Base-by-base conservation (phyloP, 257 asterid genomes). In the Avicennia marina region DNA sequence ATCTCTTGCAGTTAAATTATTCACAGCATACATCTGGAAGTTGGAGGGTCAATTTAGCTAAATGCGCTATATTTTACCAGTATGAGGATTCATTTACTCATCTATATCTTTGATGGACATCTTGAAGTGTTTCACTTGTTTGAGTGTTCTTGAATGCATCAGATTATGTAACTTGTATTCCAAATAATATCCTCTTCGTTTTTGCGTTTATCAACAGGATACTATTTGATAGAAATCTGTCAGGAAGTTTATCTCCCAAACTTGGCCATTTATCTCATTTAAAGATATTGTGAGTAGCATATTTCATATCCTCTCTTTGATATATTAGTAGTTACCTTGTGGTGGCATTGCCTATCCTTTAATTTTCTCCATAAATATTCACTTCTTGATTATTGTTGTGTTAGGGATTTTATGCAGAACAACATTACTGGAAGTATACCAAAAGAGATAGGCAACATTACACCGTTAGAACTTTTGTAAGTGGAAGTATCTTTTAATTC, bases 331-430 rank as follows among this genome's bases (percentile, higher is more conserved):
- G n/a, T 50, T 39, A 42, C n/a, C n/a, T n/a, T n/a, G n/a, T n/a
- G n/a, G n/a, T 49, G 40, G 27, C 41, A 44, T 72, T 65, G 16
- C 20, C 43, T 52, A 17, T 38, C 43, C 10, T 64, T 47, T 70
- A 32, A n/a, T n/a, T n/a, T n/a, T n/a, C n/a, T n/a, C n/a, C n/a
- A n/a, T n/a, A n/a, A n/a, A n/a, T 55, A 38, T 53, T 19, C 20
- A 40, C 16, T 53, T 41, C 11, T 6, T 13, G 69, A 59, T 65
- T 55, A 21, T 56, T 64, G 39, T 38, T 58, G 58, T 52, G 41
- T 56, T 66, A 93, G 97, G 85, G 97, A 89, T 72, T 66, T 93
- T 53, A 93, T 93, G 99, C 89, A 97, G 99, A 93, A 93, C 82
- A 70, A 53, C 58, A 73, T 93, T 56, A 73, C 75, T 19, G 97